Evolutionary conservation across 2,329 filamentous ascomycete genomes (phyloP).

Genomic region (Trichoderma sp.): DNA sequence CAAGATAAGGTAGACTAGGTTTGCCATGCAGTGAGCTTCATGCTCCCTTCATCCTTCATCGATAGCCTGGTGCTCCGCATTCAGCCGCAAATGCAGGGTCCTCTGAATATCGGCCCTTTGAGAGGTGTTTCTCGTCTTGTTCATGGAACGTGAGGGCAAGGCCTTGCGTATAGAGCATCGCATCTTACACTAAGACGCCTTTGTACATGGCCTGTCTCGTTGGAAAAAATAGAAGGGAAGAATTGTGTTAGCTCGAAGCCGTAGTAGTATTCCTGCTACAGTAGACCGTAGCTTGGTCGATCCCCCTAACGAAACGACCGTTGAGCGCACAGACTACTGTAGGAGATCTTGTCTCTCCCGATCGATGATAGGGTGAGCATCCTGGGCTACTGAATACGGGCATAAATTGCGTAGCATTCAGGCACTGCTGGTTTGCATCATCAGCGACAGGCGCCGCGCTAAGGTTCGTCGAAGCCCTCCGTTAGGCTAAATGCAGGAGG

Average conservation of each 20-base stretch:
- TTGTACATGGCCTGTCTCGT: background rate
- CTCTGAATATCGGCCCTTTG: background rate
- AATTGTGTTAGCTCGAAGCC: background rate
- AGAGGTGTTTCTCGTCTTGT: background rate
- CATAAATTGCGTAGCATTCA: background rate
- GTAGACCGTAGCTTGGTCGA: background rate
- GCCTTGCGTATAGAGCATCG: background rate
- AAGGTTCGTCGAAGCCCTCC: background rate
- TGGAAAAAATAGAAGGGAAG: background rate
- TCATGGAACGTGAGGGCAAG: background rate
- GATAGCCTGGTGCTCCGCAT: constrained; percentile 4
- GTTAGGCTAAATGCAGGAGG: constrained; percentile 4
- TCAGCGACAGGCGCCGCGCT: background rate
- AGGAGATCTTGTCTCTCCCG: background rate
- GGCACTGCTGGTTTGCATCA: background rate
- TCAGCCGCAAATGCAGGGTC: constrained; percentile 11
- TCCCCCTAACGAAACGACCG: background rate
- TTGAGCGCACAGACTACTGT: constrained; percentile 8
- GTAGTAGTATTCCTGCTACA: background rate
- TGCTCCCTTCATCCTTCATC: background rate
- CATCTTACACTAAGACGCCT: background rate
- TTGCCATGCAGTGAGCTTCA: background rate
- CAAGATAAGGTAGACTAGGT: background rate
- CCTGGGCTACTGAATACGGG: background rate
- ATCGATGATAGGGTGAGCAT: background rate